Percentiles rank a stretch among this genome's conserved stretches.
Conservation (phyloP, 2,329 filamentous ascomycete species). For the Sarocladium brachiariae region DNA sequence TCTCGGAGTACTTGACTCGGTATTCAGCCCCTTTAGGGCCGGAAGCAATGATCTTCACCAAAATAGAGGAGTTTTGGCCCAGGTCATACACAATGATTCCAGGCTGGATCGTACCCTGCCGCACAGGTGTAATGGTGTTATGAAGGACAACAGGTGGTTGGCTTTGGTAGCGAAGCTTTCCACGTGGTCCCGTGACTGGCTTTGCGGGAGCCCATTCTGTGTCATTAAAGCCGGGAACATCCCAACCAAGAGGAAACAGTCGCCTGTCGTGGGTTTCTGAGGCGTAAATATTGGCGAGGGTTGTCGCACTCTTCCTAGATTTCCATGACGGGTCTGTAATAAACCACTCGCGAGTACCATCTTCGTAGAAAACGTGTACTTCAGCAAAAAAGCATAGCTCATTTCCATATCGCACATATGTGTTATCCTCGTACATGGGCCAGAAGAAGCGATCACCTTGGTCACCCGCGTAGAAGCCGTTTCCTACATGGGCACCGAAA, state of each 20-base stretch:
- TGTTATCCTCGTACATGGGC: constrained; percentile 35
- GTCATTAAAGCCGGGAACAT: constrained; percentile 18
- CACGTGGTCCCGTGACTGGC: constrained; percentile 30
- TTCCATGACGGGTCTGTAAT: constrained; percentile 31
- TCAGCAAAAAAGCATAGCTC: constrained; percentile 34
- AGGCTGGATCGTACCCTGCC: constrained; percentile 13
- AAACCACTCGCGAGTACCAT: constrained; percentile 27
- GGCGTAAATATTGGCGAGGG: constrained; percentile 32
- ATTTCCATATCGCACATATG: constrained; percentile 30
- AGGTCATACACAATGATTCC: constrained; percentile 17
- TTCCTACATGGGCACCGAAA: constrained; percentile 33
- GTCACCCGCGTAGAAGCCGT: constrained; percentile 38
- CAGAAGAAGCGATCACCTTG: constrained; percentile 35
- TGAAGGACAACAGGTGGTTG: constrained; percentile 32
- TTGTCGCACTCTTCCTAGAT: constrained; percentile 29
- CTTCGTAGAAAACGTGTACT: constrained; percentile 29
- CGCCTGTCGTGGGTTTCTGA: constrained; percentile 31
- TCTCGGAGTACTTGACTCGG: constrained; percentile 19
- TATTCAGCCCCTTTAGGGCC: constrained; percentile 15
- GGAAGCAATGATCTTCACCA: constrained; percentile 17
- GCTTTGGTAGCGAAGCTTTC: constrained; percentile 31
- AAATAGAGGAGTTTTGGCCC: constrained; percentile 20
- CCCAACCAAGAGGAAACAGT: constrained; percentile 28
- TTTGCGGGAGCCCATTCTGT: constrained; percentile 25
- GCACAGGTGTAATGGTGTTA: constrained; percentile 26